Base-by-base conservation (phyloP, 768 basidiomycete species). In the Psilocybe tampanensis region DNA sequence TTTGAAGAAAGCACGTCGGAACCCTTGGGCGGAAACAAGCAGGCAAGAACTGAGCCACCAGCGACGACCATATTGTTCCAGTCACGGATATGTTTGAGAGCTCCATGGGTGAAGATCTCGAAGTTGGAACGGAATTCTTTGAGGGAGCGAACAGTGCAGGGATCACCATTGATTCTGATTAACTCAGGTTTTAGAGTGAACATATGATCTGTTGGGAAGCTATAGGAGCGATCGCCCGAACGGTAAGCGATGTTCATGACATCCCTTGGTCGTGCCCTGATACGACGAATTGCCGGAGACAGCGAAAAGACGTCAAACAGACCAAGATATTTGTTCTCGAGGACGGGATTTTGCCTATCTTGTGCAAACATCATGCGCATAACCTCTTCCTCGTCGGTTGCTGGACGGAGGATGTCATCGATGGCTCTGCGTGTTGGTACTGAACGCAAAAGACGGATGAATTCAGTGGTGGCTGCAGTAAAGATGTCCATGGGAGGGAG, bases 61-160 rank as follows among this genome's bases (percentile, higher is more conserved):
- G 83, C 84, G 21, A 76, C 84, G 18, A 86, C 71, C 54, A 86
- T 80, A 62, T 85, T 84, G 65, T 73, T 80, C 84, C 84, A 86
- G 59, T 85, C 79, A 23, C 69, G 32, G n/a, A 86, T 69, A 59
- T 84, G 82, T 11, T 80, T 81, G 7, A 86, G 71, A 1, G 82
- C 81, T 1, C 80, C 80, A 60, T 87, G 84, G 15, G 79, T 80
- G 67, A 87, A 87, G 32, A 86, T 70, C 9, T 75, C 49, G 83
- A 83, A 87, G 61, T 83, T 84, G 68, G 76, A 76, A 68, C 7
- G 42, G 12, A 54, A 54, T 0, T 17, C 43, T 8, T 1, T 26
- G 2, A 54, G 0, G 19, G 15, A 8, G 11, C 1, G 5, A 17
- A 54, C 52, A 21, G 21, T 21, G 2, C 7, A 9, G 21, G 18